A percentile compares a stretch with the other conserved stretches of the same genome.
Conservation (phyloP, 768 basidiomycete genomes). For the Tephrocybe sp. region DNA sequence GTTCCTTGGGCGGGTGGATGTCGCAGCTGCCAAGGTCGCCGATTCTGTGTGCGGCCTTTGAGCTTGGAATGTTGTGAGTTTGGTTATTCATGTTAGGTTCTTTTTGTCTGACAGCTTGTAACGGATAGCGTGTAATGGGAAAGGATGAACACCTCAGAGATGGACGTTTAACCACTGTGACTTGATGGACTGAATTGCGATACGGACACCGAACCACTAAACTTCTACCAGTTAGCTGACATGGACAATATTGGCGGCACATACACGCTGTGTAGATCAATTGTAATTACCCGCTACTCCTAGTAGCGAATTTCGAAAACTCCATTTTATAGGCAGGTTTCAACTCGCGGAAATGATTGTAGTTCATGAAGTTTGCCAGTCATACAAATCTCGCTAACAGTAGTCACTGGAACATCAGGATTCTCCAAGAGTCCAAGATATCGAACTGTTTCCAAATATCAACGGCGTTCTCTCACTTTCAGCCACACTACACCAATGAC, state of each 20-base stretch:
- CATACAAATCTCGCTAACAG: not conserved
- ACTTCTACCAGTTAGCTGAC: too few relatives aligned
- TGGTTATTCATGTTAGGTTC: not conserved
- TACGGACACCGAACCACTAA: too few relatives aligned
- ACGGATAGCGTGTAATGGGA: not conserved
- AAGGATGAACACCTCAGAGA: not conserved
- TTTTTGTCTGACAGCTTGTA: not conserved
- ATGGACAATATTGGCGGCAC: too few relatives aligned
- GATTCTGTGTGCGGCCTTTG: conserved; percentile 25
- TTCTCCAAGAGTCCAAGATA: not conserved
- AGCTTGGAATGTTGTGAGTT: not conserved
- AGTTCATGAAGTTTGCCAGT: too few relatives aligned
- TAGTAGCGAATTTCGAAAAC: too few relatives aligned
- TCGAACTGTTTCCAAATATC: not conserved
- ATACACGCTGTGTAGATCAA: too few relatives aligned
- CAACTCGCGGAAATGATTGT: too few relatives aligned
- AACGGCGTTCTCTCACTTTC: conserved; percentile 76
- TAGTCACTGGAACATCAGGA: not conserved
- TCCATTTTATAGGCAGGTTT: too few relatives aligned
- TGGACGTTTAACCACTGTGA: not conserved
- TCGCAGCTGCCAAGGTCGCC: conserved; percentile 21
- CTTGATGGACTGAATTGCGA: too few relatives aligned
- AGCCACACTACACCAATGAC: conserved; percentile 81
- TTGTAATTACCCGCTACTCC: too few relatives aligned
- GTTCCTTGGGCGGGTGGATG: conserved; percentile 24